A percentile compares a stretch with the other conserved stretches of the same genome.
Conservation (phyloP, 2,329 filamentous ascomycete genomes). For the Sporothrix globosa region DNA sequence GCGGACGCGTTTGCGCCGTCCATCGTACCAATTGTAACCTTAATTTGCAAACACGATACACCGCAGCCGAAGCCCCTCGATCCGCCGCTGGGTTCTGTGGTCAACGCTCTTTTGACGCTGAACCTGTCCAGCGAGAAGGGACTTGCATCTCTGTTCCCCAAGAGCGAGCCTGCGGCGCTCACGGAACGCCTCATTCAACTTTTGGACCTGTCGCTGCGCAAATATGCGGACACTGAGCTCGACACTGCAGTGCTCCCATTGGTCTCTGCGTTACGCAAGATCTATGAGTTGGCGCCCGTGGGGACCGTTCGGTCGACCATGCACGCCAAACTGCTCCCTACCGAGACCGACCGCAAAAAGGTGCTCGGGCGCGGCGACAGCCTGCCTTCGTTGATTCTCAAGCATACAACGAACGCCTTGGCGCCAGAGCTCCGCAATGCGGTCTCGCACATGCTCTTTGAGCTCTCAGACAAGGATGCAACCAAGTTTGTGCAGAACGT, state of each 20-base stretch:
- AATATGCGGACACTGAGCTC: slow-evolving; percentile 69
- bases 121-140: slow-evolving; percentile 63
- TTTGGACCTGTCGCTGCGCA: slow-evolving; percentile 66
- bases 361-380: slow-evolving; percentile 77
- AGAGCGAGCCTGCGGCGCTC: slow-evolving; percentile 60
- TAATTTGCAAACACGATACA: slow-evolving; percentile 65
- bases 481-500: slow-evolving; percentile 84
- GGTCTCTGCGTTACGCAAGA: slow-evolving; percentile 69
- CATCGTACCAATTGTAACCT: slow-evolving; percentile 69
- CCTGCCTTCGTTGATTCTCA: slow-evolving; percentile 74
- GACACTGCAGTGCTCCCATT: slow-evolving; percentile 73
- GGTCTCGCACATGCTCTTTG: slow-evolving; percentile 80
- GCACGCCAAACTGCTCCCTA: slow-evolving; percentile 71
- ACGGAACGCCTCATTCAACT: slow-evolving; percentile 69
- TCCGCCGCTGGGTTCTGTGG: slow-evolving; percentile 68
- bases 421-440: slow-evolving; percentile 72
- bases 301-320: slow-evolving; percentile 64
- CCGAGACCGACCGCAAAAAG: slow-evolving; percentile 71
- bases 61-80: slow-evolving; percentile 69
- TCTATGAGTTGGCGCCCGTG: slow-evolving; percentile 69
- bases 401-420: slow-evolving; percentile 73
- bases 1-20: slow-evolving; percentile 65
- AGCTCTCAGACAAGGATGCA: slow-evolving; percentile 80
- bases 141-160: slow-evolving; percentile 67
- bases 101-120: slow-evolving; percentile 82